Conservation (phyloP, 441 rosid species). For the Erysimum pusillum region DNA sequence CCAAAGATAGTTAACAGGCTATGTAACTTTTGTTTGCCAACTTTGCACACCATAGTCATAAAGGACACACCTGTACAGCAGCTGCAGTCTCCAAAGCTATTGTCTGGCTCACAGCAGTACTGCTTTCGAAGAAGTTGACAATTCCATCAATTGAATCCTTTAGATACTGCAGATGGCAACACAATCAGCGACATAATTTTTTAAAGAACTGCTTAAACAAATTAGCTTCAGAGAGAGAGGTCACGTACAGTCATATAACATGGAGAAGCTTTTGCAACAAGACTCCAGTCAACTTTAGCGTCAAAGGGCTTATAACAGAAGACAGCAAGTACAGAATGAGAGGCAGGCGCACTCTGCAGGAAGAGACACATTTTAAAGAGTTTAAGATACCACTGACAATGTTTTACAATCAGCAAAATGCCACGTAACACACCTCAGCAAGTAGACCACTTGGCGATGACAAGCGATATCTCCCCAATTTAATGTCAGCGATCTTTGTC, state of each 20-base stretch:
- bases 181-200: constrained; percentile 49
- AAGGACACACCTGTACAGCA: constrained; percentile 87
- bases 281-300: constrained; percentile 97
- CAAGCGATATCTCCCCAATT: constrained; percentile 87
- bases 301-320: constrained; percentile 97
- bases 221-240: constrained; percentile 40
- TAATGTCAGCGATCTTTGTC: constrained; percentile 87
- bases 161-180: constrained; percentile 74
- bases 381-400: constrained; percentile 34
- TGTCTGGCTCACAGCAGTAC: constrained; percentile 85
- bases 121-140: constrained; percentile 86
- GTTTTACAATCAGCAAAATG: constrained; percentile 28
- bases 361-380: constrained; percentile 34
- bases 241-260: constrained; percentile 92
- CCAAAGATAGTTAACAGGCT: constrained; percentile 30
- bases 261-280: constrained; percentile 97
- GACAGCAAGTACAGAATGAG: constrained; percentile 80
- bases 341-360: constrained; percentile 90
- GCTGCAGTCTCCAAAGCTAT: constrained; percentile 98
- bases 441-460: constrained; percentile 94
- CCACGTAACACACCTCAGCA: constrained; percentile 74
- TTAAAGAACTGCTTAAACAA: constrained; percentile 27
- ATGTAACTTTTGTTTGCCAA: constrained; percentile 15
- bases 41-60: constrained; percentile 26
- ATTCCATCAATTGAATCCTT: constrained; percentile 89